Evolutionary conservation across 163 green algal genomes (phyloP), one percentile per base, ranked within the genome.

Genomic region (Chlamydomonas reinhardtii): DNA sequence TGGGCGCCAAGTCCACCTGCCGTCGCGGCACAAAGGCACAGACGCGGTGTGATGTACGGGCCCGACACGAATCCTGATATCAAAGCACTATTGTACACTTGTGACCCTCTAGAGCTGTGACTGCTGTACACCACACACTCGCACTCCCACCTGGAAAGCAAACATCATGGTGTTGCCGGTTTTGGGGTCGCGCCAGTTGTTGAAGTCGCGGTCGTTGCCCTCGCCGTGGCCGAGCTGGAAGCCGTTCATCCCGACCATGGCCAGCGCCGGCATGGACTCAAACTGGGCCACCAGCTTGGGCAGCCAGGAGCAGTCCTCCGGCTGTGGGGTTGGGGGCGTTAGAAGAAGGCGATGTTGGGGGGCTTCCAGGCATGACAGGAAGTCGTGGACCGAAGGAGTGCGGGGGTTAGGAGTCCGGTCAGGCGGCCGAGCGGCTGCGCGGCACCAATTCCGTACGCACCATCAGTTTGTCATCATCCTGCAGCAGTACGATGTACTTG

Each of bases 1-100:
- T 32, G 31, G 84, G 84, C 48, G 84, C 84, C 27, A 89, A 17
- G 68, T 89, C 84, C 17, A 89, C 84, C 66, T 84, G 66, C 56
- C 29, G 1, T 14, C 6, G 48, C 48, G 48, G 39, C 39, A 8
- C 39, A 8, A 5, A 48, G 5, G 8, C 39, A 48, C 39, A 8
- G 5, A 48, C 39, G 39, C 8, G 39, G 39, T 48, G 39, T 48
- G 39, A 48, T 48, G 39, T 8, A 8, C 39, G 39, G 39, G 39
- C 39, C 8, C 39, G 8, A 48, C 39, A 48, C 39, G 39, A 8
- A n/a, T n/a, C n/a, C n/a, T n/a, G n/a, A n/a, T n/a, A n/a, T n/a
- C n/a, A n/a, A n/a, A n/a, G n/a, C n/a, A n/a, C n/a, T n/a, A n/a
- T n/a, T n/a, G n/a, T n/a, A n/a, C n/a, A n/a, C n/a, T n/a, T n/a